Percentiles rank a stretch among this genome's conserved stretches.
Conservation (phyloP, 1,284 basidiomycete genomes). For the Fomitopsis pinicola region DNA sequence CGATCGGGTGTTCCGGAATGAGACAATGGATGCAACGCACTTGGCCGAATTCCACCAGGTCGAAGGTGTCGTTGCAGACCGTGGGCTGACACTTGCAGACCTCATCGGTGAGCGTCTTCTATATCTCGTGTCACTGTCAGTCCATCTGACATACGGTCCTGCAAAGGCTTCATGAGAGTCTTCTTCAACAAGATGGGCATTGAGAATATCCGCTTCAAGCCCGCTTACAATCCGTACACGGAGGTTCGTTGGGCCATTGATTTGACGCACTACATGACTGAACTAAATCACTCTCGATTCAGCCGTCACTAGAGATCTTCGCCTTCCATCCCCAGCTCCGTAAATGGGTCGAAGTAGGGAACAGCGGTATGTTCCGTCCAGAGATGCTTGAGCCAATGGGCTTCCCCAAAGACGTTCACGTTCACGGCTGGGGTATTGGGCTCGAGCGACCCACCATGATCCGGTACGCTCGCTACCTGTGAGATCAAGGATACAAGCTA, state of each 20-base stretch:
- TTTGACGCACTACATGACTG: background rate
- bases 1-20: constrained; percentile 98
- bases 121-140: too few relatives aligned
- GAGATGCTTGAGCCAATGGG: constrained; percentile 99
- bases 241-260: constrained; percentile 51
- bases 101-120: constrained; percentile 69
- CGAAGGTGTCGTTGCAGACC: constrained; percentile 97
- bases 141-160: background rate
- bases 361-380: constrained; percentile 99
- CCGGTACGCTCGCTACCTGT: constrained; percentile 49
- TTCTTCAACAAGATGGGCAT: constrained; percentile 99
- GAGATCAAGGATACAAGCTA: constrained; percentile 2
- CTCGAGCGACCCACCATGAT: constrained; percentile 99
- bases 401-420: constrained; percentile 94
- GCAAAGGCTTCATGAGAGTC: constrained; percentile 90
- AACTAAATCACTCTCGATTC: background rate
- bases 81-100: constrained; percentile 92
- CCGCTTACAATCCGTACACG: constrained; percentile 95
- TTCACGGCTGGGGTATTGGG: constrained; percentile 95
- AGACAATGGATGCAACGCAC: constrained; percentile 99
- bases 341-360: constrained; percentile 95
- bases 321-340: constrained; percentile 94
- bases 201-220: constrained; percentile 92
- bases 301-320: constrained; percentile 99
- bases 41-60: constrained; percentile 99